A percentile compares a stretch with the other conserved stretches of the same genome.
phyloP scores from a whole-genome alignment of 345 rosid species.

The Citropsis articulata region DNA sequence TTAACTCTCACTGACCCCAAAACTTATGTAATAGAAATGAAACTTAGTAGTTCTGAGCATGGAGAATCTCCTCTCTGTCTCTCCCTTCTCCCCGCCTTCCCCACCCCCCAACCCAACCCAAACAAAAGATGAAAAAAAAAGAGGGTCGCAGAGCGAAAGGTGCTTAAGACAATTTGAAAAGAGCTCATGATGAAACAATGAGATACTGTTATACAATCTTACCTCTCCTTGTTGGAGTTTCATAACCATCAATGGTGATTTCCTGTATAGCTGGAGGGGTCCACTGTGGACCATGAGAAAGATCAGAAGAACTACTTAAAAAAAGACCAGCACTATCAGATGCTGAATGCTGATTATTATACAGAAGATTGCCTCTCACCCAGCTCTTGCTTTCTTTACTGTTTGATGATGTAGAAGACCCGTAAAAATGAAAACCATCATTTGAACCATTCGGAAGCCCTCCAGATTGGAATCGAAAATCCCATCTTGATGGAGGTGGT shows the following conservation, averaged over 20 bases:
- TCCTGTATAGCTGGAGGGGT: slow-evolving; percentile 55
- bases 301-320: slow-evolving; percentile 40
- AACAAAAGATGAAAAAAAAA: background rate
- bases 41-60: background rate
- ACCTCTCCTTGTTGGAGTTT: slow-evolving; percentile 46
- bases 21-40: background rate
- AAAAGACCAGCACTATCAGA: slow-evolving; percentile 38
- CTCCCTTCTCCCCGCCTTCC: no score
- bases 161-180: background rate
- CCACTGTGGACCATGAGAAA: slow-evolving; percentile 53
- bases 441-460: slow-evolving; percentile 38
- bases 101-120: no score
- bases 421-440: slow-evolving; percentile 29
- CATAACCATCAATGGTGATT: slow-evolving; percentile 36
- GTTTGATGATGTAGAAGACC: slow-evolving; percentile 60
- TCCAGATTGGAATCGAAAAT: slow-evolving; percentile 40
- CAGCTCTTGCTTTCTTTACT: slow-evolving; percentile 47
- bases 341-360: slow-evolving; percentile 28
- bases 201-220: background rate
- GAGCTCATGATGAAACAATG: background rate
- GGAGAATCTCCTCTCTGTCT: background rate
- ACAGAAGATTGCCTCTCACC: slow-evolving; percentile 33
- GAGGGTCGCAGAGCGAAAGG: background rate
- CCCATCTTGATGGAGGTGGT: slow-evolving; percentile 57
- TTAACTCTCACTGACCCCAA: background rate